Evolutionary conservation across 306 rosid genomes (phyloP).

Genomic region (Morella rubra): DNA sequence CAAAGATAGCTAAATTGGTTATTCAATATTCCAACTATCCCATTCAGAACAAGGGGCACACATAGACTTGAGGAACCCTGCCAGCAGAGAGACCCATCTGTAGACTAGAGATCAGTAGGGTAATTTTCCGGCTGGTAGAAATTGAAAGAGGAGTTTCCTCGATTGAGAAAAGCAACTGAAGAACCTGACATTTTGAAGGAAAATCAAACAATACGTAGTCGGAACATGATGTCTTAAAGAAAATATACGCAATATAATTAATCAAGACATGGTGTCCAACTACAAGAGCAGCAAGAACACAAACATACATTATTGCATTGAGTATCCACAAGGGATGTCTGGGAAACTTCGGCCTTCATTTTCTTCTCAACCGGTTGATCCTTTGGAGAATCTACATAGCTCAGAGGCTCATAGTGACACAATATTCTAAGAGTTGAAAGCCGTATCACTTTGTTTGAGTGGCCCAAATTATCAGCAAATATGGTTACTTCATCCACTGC

Average conservation of each 20-base stretch:
- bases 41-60: conserved; percentile 66
- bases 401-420: conserved; percentile 50
- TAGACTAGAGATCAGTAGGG: conserved; percentile 64
- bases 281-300: conserved; percentile 18
- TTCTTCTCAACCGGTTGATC: conserved; percentile 53
- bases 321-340: conserved; percentile 26
- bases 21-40: conserved; percentile 70
- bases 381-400: conserved; percentile 32
- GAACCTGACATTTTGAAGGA: conserved; percentile 39
- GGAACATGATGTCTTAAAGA: conserved; percentile 25
- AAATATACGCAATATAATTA: conserved; percentile 18
- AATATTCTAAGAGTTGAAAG: conserved; percentile 73
- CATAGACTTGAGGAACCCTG: conserved; percentile 55
- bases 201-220: too few species aligned
- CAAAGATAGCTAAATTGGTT: conserved; percentile 74
- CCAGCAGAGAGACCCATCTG: conserved; percentile 74
- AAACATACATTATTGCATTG: conserved; percentile 51
- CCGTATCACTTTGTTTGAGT: conserved; percentile 65
- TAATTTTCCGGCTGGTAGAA: conserved; percentile 65
- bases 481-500: conserved; percentile 38
- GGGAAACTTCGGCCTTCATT: conserved; percentile 53
- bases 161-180: conserved; percentile 62
- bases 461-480: conserved; percentile 68
- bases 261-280: conserved; percentile 21
- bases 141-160: conserved; percentile 78